Evolutionary conservation across 116 monocot genomes (phyloP).

Genomic region (Iris pallida): DNA sequence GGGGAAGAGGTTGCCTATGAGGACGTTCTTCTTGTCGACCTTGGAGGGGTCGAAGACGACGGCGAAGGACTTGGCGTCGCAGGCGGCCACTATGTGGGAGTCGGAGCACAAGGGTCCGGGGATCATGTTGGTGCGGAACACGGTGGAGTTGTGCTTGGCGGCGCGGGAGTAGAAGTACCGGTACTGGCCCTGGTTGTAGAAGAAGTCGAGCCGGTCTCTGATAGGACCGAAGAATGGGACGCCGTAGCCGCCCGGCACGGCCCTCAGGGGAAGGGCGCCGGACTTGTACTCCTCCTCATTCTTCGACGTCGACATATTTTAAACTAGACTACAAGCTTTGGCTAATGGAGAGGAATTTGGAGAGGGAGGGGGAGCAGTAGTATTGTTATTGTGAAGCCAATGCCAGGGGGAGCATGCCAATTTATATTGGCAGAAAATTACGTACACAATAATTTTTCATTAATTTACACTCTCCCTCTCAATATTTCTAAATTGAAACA

Average conservation of each 20-base stretch:
- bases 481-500: no score
- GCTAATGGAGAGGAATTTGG: no score
- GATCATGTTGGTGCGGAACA: slow-evolving; percentile 46
- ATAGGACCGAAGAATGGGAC: slow-evolving; percentile 19
- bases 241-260: slow-evolving; percentile 17
- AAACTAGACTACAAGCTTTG: no score
- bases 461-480: no score
- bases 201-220: slow-evolving; percentile 30
- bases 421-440: no score
- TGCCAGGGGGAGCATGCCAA: no score
- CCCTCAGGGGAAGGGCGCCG: slow-evolving; percentile 8
- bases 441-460: no score
- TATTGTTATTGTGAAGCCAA: no score
- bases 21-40: slow-evolving; percentile 27
- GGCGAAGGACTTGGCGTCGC: slow-evolving; percentile 54
- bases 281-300: no score
- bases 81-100: slow-evolving; percentile 29
- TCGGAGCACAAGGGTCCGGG: slow-evolving; percentile 40
- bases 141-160: slow-evolving; percentile 28
- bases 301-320: no score
- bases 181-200: slow-evolving; percentile 29
- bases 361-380: no score
- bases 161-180: slow-evolving; percentile 23
- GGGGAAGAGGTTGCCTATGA: slow-evolving; percentile 31
- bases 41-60: slow-evolving; percentile 32